Evolutionary conservation across 2,329 filamentous ascomycete species (phyloP), one percentile per base, ranked within the genome.

Genomic region (Fusarium secorum): DNA sequence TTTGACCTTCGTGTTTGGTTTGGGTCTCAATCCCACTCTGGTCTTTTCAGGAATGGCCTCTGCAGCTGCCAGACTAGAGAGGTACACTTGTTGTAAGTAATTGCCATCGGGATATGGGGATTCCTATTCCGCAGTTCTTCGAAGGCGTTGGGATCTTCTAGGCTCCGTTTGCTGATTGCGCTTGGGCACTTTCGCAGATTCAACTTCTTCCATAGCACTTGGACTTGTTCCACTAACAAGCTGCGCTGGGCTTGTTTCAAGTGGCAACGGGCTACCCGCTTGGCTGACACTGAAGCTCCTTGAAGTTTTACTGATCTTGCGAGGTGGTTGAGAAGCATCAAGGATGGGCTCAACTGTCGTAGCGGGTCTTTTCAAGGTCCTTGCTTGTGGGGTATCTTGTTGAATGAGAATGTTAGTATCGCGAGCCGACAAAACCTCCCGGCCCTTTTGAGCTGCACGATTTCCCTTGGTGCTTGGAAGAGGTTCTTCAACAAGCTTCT

Each of bases 281-380:
- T 76, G 76, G 11, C 75, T 76, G 24, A 78, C 36, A 42, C 75
- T 78, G 51, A 77, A 76, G 30, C 64, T 72, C 28, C 74, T 70
- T n/a, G 66, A 60, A 11, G 48, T n/a, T 35, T 64, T 74, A 8
- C 56, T 60, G 5, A 22, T 44, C 52, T 73, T 75, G 10, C 58
- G 63, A 38, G 35, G 30, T 14, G 54, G 33, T 5, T 44, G 45
- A 13, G 42, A 45, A n/a, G 38, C 9, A 41, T 53, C 51, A 33
- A 44, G n/a, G 18, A 53, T 30, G 1, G 49, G 28, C 4, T 39
- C 36, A 32, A 35, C 44, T 22, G 48, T 30, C 11, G 28, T 24
- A 17, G 26, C 24, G 24, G 54, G 15, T 18, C 46, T 55, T 17
- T 69, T 70, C 15, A 59, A 39, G 11, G n/a, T 11, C 15, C 39